Base-by-base conservation (phyloP, 257 asterid genomes). In the Jacaranda mimosifolia region DNA sequence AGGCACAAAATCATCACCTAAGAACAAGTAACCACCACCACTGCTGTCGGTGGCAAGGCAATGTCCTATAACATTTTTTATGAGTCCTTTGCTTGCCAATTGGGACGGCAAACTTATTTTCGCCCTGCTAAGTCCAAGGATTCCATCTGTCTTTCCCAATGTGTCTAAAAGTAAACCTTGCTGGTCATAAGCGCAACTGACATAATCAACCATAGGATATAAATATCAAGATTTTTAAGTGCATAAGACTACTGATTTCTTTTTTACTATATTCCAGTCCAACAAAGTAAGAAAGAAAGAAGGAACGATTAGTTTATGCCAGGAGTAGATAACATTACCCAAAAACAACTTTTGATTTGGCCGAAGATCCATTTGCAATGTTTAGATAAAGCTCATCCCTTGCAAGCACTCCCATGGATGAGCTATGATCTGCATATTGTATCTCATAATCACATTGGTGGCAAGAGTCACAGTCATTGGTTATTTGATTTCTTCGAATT, bases 101-200 rank as follows among this genome's bases (percentile, higher is more conserved):
- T 91, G 97, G 58, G 94, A 89, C 68, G 97, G 93, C 75, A 89
- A 77, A 84, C 97, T 84, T 83, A 91, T 79, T 81, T 83, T 83
- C 10, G 93, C 91, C 82, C 82, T 83, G 86, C 97, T 80, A 74
- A 92, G 92, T 76, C 97, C 92, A 70, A 92, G 83, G 67, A 92
- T 89, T 56, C 97, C 97, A 79, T 92, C 97, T 49, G 96, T 89
- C 83, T 80, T 88, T 69, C 87, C 84, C 62, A 91, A 75, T 21
- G 94, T 79, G 76, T 85, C 84, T 72, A 91, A 82, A 82, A 91
- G 94, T 62, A 82, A 71, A 75, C 97, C 97, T 85, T 84, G 97
- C 80, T 91, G 97, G 85, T 91, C 94, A 73, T 91, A 91, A 15
- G 93, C 97, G 60, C 97, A 91, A 36, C 97, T 91, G 90, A 63